phyloP scores from a whole-genome alignment of 129 eudicot species.

The Artemisia argyi region DNA sequence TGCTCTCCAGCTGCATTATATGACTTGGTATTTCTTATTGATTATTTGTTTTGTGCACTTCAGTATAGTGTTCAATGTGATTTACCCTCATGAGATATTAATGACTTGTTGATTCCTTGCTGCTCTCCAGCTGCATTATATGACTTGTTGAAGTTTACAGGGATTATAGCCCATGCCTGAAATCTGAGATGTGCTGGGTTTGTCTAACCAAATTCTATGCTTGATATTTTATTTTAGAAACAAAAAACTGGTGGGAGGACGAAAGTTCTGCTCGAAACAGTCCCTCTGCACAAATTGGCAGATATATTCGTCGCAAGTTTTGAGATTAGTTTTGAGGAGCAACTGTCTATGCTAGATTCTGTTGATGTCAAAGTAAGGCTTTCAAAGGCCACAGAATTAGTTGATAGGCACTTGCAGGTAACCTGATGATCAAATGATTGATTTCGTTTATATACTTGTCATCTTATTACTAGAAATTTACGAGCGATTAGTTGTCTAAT shows the following conservation, averaged over 20 bases:
- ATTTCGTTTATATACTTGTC: background rate
- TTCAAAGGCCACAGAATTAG: slow-evolving; percentile 91
- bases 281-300: slow-evolving; percentile 91
- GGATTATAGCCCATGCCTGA: background rate
- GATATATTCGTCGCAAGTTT: slow-evolving; percentile 98
- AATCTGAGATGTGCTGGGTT: background rate
- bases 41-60: background rate
- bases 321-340: slow-evolving; percentile 98
- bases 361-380: slow-evolving; percentile 93
- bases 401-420: slow-evolving; percentile 98
- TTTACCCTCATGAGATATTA: slow-evolving; percentile 8
- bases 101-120: no score
- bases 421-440: slow-evolving; percentile 19
- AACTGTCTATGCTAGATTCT: slow-evolving; percentile 88
- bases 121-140: no score
- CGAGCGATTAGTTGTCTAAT: slow-evolving; percentile 18
- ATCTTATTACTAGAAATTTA: slow-evolving; percentile 6
- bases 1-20: no score
- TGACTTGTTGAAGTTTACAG: slow-evolving; percentile 18
- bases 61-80: background rate
- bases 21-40: background rate
- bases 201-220: slow-evolving; percentile 16
- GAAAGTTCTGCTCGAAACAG: slow-evolving; percentile 91
- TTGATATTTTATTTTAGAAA: slow-evolving; percentile 46
- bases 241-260: slow-evolving; percentile 97